These are phyloP conservation scores for Cytospora chrysosperma DNA, from an alignment of 2,329 filamentous ascomycete species.

Conservation along the genomic window DNA sequence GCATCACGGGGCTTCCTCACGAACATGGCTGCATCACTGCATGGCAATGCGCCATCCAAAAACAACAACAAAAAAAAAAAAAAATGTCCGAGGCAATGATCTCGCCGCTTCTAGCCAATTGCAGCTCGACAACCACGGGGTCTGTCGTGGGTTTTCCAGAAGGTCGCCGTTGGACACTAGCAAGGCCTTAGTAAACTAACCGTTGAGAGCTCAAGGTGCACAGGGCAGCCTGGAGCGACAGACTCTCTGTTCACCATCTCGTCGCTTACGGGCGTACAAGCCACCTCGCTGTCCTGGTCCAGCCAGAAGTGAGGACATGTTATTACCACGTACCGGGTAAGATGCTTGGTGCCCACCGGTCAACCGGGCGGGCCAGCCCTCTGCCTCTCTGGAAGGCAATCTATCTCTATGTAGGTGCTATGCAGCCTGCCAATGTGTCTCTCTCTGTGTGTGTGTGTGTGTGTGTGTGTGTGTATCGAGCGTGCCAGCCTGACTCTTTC, in stretches of 20 bases:
- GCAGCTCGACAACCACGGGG: neutral
- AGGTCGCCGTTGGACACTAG: conserved; percentile 9
- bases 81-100: conserved; percentile 17
- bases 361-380: neutral
- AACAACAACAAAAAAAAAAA: no score
- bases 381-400: neutral
- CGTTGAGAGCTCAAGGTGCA: conserved; percentile 9
- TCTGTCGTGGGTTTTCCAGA: conserved; percentile 16
- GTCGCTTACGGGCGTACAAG: neutral
- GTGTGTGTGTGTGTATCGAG: no score
- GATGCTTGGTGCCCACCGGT: no score
- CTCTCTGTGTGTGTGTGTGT: no score
- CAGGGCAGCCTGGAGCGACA: conserved; percentile 6
- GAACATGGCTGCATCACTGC: conserved; percentile 15
- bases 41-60: conserved; percentile 16
- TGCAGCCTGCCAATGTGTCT: neutral
- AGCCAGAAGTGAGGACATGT: neutral
- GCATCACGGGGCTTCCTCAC: conserved; percentile 22
- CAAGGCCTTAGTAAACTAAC: neutral
- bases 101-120: conserved; percentile 14
- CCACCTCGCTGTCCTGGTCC: neutral
- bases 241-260: neutral
- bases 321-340: no score
- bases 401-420: neutral
- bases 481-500: neutral